Evolutionary conservation across 2,329 filamentous ascomycete genomes (phyloP).

Genomic region (Fusarium verticillioides): DNA sequence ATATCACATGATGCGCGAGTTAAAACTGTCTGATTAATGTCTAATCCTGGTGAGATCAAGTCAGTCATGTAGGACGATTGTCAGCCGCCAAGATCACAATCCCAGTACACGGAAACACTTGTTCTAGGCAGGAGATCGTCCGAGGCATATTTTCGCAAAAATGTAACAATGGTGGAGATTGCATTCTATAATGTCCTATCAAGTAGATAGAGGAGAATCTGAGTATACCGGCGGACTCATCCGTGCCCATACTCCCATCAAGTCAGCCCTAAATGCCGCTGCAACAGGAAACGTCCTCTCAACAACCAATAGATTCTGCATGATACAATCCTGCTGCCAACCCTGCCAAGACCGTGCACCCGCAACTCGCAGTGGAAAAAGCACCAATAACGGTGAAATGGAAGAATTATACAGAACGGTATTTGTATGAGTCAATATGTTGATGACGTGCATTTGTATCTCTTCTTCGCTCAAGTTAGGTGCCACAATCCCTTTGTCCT

Average conservation of each 20-base stretch:
- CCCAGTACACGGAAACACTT: background rate
- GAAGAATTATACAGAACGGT: constrained; percentile 29
- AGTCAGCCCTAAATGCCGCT: constrained; percentile 36
- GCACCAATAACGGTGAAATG: constrained; percentile 48
- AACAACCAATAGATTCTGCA: constrained; percentile 31
- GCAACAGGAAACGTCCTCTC: constrained; percentile 44
- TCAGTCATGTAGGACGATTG: background rate
- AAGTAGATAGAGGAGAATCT: background rate
- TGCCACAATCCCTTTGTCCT: constrained; percentile 28
- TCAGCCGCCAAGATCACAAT: constrained; percentile 15
- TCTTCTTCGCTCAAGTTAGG: constrained; percentile 37
- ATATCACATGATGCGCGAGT: constrained; percentile 29
- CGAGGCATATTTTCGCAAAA: background rate
- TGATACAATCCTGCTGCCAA: constrained; percentile 40
- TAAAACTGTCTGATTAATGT: constrained; percentile 12
- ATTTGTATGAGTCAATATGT: constrained; percentile 39
- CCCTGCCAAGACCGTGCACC: constrained; percentile 44
- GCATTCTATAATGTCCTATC: background rate
- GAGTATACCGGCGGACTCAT: background rate
- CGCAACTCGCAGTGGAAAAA: constrained; percentile 51
- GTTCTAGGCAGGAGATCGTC: background rate
- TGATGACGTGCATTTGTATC: constrained; percentile 38
- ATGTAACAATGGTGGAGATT: background rate
- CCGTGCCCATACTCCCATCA: constrained; percentile 35
- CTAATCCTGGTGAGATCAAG: constrained; percentile 9